Conservation (phyloP, 1,139 yeast species). For the Yamadazyma jaroonii region DNA sequence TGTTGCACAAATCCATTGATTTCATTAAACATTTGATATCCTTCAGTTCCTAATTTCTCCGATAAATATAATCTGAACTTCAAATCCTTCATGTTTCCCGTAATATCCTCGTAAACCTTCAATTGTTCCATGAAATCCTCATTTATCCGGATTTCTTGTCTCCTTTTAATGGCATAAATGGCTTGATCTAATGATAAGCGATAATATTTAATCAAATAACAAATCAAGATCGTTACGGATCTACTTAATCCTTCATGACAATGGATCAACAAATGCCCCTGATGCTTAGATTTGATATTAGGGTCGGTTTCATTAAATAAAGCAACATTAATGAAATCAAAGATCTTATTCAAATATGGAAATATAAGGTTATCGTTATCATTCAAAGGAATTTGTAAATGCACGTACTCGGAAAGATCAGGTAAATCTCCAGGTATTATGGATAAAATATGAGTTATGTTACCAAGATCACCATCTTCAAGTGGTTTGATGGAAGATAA, state of each 20-base stretch:
- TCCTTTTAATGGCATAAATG: constrained; percentile 66
- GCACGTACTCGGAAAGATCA: constrained; percentile 31
- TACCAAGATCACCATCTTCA: constrained; percentile 33
- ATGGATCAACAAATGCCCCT: constrained; percentile 53
- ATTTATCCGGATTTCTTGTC: constrained; percentile 58
- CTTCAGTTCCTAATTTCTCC: constrained; percentile 21
- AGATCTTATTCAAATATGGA: constrained; percentile 56
- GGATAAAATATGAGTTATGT: constrained; percentile 67
- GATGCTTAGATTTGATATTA: constrained; percentile 27
- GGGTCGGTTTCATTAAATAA: constrained; percentile 25
- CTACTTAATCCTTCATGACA: constrained; percentile 91
- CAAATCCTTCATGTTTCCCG: constrained; percentile 21
- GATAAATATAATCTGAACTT: constrained; percentile 28
- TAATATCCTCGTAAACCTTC: constrained; percentile 47
- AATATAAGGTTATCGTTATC: constrained; percentile 67
- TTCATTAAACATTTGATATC: constrained; percentile 9
- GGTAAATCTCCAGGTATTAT: constrained; percentile 63
- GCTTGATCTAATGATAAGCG: constrained; percentile 60
- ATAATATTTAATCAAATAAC: constrained; percentile 77
- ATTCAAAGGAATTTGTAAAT: constrained; percentile 65
- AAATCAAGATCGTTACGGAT: constrained; percentile 68
- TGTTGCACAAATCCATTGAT: not conserved
- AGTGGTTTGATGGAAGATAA: constrained; percentile 60
- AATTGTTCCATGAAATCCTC: constrained; percentile 74
- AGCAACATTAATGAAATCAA: constrained; percentile 65